A percentile compares a stretch with the other conserved stretches of the same genome.
phyloP scores from a whole-genome alignment of 805 yeast species.

The Metschnikowia vanudenii region DNA sequence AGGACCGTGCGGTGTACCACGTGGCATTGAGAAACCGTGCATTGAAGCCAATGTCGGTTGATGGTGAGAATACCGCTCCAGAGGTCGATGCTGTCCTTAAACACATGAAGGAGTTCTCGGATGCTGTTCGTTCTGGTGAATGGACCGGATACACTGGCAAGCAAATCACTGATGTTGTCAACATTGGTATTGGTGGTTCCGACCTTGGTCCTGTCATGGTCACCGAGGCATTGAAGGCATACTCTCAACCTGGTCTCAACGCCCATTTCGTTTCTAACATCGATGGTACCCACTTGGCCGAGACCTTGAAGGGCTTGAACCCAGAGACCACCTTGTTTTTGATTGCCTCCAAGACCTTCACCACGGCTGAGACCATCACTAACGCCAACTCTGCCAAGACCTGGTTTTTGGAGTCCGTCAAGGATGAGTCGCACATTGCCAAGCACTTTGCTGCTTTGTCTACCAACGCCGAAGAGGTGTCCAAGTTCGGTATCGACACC shows the following conservation, averaged over 20 bases:
- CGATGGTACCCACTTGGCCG: constrained; percentile 97
- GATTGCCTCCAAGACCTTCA: constrained; percentile 96
- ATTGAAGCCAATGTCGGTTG: constrained; percentile 79
- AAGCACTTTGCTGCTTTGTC: constrained; percentile 97
- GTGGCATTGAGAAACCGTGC: constrained; percentile 94
- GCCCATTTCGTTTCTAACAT: constrained; percentile 97
- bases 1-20: constrained; percentile 95
- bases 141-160: constrained; percentile 99
- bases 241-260: constrained; percentile 66
- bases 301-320: constrained; percentile 71
- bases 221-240: constrained; percentile 94
- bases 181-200: constrained; percentile 98
- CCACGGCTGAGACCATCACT: constrained; percentile 97
- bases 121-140: constrained; percentile 82
- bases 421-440: constrained; percentile 72
- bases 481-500: constrained; percentile 95
- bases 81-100: constrained; percentile 89
- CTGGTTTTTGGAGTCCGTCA: constrained; percentile 83
- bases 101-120: constrained; percentile 96
- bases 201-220: constrained; percentile 99
- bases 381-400: constrained; percentile 93
- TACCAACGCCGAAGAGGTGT: constrained; percentile 87
- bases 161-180: constrained; percentile 88
- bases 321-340: constrained; percentile 92
- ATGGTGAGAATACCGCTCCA: constrained; percentile 84